phyloP scores from a whole-genome alignment of 2,329 filamentous ascomycete genomes.

The Lasiodiplodia citricola region DNA sequence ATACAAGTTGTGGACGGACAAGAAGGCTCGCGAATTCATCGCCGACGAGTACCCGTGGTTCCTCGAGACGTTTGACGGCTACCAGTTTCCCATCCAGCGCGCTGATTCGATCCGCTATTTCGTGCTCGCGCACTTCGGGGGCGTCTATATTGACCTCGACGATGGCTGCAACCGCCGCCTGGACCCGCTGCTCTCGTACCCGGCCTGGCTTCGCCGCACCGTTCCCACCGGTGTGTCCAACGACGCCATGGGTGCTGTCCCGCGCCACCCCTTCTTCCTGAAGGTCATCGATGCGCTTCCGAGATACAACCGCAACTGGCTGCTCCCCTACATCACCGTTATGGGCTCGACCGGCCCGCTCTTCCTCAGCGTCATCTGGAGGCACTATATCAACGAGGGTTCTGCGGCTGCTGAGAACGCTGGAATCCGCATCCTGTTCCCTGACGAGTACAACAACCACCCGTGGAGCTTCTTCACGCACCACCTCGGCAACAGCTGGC shows the following conservation, averaged over 20 bases:
- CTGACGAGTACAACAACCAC: constrained; percentile 70
- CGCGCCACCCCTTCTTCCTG: constrained; percentile 76
- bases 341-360: constrained; percentile 80
- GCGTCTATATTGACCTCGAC: constrained; percentile 82
- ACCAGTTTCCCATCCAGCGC: constrained; percentile 76
- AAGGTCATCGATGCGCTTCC: constrained; percentile 71
- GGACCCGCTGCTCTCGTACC: constrained; percentile 71
- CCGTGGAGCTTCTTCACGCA: constrained; percentile 75
- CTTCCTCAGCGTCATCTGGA: constrained; percentile 77
- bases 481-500: constrained; percentile 69
- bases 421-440: constrained; percentile 71
- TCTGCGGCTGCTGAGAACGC: constrained; percentile 53
- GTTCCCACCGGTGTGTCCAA: constrained; percentile 80
- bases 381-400: constrained; percentile 68
- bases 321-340: constrained; percentile 74
- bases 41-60: constrained; percentile 73
- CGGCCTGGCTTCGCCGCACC: constrained; percentile 73
- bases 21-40: constrained; percentile 72
- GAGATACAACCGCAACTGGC: constrained; percentile 71
- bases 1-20: constrained; percentile 82
- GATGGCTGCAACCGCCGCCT: constrained; percentile 72
- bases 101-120: constrained; percentile 83
- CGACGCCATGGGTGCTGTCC: constrained; percentile 76
- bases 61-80: constrained; percentile 73
- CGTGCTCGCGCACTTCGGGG: constrained; percentile 75